phyloP scores from a whole-genome alignment of 768 basidiomycete species.

The Leccinum disarticulatum region DNA sequence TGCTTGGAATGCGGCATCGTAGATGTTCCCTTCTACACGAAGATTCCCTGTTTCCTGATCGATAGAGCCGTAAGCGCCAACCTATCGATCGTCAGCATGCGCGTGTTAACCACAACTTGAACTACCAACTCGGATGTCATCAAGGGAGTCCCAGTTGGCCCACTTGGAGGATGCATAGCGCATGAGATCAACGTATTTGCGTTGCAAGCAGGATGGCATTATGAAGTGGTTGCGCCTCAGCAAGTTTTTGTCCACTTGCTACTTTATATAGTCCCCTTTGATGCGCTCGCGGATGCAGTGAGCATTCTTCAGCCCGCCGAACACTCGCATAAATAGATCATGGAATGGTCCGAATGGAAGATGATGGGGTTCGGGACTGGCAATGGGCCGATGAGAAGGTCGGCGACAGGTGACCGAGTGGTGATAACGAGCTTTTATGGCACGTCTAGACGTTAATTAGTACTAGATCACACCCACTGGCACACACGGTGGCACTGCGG shows the following conservation, averaged over 20 bases:
- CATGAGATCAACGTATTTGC: slow-evolving; percentile 39
- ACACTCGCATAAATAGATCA: not conserved
- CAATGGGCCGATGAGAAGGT: not conserved
- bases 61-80: slow-evolving; percentile 36
- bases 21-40: slow-evolving; percentile 35
- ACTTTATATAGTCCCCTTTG: not conserved
- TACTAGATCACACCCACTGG: too few species aligned
- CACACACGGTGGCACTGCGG: too few species aligned
- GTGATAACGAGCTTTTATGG: too few species aligned
- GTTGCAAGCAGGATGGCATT: slow-evolving; percentile 14
- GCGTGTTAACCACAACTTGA: not conserved
- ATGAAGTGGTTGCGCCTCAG: not conserved
- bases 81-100: slow-evolving; percentile 16
- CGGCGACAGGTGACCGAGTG: not conserved
- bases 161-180: slow-evolving; percentile 31
- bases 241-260: not conserved
- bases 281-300: not conserved
- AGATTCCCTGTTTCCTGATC: slow-evolving; percentile 32
- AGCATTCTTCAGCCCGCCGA: not conserved
- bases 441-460: not conserved
- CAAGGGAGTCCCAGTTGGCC: slow-evolving; percentile 37
- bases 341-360: not conserved
- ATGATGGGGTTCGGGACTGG: not conserved
- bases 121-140: slow-evolving; percentile 24
- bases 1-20: slow-evolving; percentile 25